phyloP scores from a whole-genome alignment of 257 asterid genomes.

The Solanum pimpinellifolium region DNA sequence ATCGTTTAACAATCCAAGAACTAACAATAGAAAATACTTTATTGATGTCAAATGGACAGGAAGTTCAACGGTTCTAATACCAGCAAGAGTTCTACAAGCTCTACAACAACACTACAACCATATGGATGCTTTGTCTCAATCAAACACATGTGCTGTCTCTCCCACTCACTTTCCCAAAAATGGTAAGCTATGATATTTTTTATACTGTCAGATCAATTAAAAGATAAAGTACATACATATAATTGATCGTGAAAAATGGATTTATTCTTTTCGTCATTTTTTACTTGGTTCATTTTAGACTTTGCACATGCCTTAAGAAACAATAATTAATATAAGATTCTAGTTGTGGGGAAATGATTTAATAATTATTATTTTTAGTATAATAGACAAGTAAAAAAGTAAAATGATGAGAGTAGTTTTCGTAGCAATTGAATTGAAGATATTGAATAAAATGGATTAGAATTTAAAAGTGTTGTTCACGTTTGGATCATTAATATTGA shows the following conservation, averaged over 20 bases:
- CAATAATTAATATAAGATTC: no score
- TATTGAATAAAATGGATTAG: background rate
- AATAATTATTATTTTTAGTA: no score
- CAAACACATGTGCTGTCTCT: background rate
- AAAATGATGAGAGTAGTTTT: no score
- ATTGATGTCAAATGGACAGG: conserved; percentile 16
- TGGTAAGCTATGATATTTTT: background rate
- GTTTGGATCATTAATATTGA: background rate
- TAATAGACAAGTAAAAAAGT: no score
- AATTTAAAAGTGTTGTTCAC: background rate
- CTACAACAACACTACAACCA: conserved; percentile 41
- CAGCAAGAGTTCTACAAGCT: conserved; percentile 71
- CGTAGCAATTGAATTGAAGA: background rate
- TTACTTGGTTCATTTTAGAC: background rate
- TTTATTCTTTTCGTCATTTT: no score
- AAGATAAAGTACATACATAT: background rate
- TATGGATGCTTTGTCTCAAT: conserved; percentile 20
- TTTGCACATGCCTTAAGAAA: background rate
- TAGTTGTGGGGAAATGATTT: background rate
- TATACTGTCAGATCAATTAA: background rate
- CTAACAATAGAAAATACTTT: background rate
- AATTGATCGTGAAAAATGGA: background rate
- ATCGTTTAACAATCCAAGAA: background rate
- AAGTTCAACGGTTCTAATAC: conserved; percentile 62
- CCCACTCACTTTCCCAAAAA: conserved; percentile 6